These are phyloP conservation scores for Septoria linicola DNA, from an alignment of 2,329 filamentous ascomycete species.

Conservation along the genomic window DNA sequence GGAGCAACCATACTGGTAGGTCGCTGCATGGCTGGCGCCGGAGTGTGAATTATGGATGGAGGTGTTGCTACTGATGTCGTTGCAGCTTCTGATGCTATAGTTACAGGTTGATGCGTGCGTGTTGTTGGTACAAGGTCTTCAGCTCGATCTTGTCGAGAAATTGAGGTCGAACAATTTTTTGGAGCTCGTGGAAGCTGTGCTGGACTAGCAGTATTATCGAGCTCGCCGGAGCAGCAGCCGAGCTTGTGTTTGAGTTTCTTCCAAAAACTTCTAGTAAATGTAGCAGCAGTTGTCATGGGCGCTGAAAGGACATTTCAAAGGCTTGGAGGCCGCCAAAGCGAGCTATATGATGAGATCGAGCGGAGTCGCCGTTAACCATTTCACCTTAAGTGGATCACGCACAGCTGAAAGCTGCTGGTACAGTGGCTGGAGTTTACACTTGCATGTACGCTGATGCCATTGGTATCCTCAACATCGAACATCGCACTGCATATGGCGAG, in stretches of 20 bases:
- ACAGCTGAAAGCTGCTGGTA: neutral
- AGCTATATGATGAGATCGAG: neutral
- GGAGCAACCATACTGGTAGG: neutral
- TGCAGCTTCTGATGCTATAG: neutral
- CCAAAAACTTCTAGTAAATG: constrained; percentile 4
- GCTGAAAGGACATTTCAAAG: neutral
- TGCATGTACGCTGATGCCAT: constrained; percentile 6
- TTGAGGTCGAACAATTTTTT: neutral
- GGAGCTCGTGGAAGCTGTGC: neutral
- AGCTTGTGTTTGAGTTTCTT: constrained; percentile 10
- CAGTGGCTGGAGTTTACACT: constrained; percentile 8
- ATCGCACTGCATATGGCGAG: neutral
- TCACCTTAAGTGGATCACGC: neutral
- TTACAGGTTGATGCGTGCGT: neutral
- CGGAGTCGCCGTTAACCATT: neutral
- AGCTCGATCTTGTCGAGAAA: neutral
- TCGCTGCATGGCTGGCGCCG: constrained; percentile 12
- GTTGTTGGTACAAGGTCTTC: neutral
- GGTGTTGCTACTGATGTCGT: neutral
- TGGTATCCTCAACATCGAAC: neutral
- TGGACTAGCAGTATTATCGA: neutral
- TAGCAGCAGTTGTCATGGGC: neutral
- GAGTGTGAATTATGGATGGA: neutral
- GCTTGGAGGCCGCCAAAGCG: neutral
- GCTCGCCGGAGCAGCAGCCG: constrained; percentile 8